These are phyloP conservation scores for Articulospora tetracladia DNA, from an alignment of 495 filamentous ascomycete species.

Conservation along the genomic window DNA sequence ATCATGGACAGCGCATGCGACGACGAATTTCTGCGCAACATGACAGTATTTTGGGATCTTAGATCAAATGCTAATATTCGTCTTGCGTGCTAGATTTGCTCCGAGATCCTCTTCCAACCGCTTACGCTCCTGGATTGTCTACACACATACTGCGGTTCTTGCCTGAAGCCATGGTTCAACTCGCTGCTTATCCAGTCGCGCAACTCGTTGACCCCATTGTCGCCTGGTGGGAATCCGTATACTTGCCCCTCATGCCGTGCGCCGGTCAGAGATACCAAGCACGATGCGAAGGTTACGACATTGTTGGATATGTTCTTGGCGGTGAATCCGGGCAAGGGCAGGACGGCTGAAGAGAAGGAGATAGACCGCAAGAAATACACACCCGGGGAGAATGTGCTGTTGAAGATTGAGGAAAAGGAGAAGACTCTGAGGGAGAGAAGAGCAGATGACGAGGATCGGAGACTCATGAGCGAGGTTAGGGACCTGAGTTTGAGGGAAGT, in stretches of 20 bases:
- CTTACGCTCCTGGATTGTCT: constrained; percentile 95
- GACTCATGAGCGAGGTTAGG: constrained; percentile 65
- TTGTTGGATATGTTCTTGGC: constrained; percentile 76
- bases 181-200: constrained; percentile 48
- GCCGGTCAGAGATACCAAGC: constrained; percentile 72
- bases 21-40: constrained; percentile 5
- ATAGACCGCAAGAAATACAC: constrained; percentile 68
- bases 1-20: not conserved
- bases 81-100: constrained; percentile 73
- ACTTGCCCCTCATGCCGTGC: constrained; percentile 95
- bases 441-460: constrained; percentile 60
- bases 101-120: constrained; percentile 91
- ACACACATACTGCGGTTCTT: constrained; percentile 94
- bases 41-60: not conserved
- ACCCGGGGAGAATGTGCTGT: constrained; percentile 72
- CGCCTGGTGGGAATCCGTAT: constrained; percentile 49
- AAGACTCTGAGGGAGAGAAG: constrained; percentile 41
- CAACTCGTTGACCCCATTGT: constrained; percentile 26
- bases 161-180: constrained; percentile 91
- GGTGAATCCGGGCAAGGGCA: constrained; percentile 68
- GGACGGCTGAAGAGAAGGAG: constrained; percentile 62
- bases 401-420: constrained; percentile 41
- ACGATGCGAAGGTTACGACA: constrained; percentile 79
- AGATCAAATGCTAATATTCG: constrained; percentile 12
- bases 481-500: constrained; percentile 68